Percentiles rank a stretch among this genome's conserved stretches.
Conservation (phyloP, 331 rosid species). For the Rosa hybrid region DNA sequence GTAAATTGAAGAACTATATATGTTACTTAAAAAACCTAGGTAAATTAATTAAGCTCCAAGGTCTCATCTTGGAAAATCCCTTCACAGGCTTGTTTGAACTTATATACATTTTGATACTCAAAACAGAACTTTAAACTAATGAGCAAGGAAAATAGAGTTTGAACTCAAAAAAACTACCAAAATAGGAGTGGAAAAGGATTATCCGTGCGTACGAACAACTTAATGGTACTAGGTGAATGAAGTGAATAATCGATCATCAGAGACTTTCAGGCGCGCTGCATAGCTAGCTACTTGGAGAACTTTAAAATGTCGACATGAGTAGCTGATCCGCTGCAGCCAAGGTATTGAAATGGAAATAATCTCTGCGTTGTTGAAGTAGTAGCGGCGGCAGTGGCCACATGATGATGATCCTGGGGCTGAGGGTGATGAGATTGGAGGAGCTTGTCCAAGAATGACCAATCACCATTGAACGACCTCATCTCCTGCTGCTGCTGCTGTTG, state of each 20-base stretch:
- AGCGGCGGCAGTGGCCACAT: constrained; percentile 9
- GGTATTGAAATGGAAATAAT: constrained; percentile 70
- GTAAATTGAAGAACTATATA: neutral
- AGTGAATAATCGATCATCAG: neutral
- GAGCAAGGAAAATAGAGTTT: constrained; percentile 6
- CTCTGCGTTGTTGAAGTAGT: constrained; percentile 49
- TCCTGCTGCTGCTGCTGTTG: constrained; percentile 11
- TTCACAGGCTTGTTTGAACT: neutral
- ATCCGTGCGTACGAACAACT: constrained; percentile 4
- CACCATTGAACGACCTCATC: constrained; percentile 49
- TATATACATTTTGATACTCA: constrained; percentile 34
- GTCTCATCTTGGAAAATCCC: neutral
- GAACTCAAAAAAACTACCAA: constrained; percentile 8
- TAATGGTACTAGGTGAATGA: constrained; percentile 3
- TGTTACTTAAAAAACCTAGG: constrained; percentile 14
- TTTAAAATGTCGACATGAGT: constrained; percentile 46
- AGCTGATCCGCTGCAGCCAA: constrained; percentile 45
- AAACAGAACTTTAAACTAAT: constrained; percentile 19
- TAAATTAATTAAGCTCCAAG: neutral
- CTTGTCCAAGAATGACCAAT: constrained; percentile 95
- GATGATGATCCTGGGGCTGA: constrained; percentile 9
- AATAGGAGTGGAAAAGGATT: constrained; percentile 7
- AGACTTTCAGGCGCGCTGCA: neutral
- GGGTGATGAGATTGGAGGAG: constrained; percentile 59
- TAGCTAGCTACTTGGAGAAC: constrained; percentile 52